Evolutionary conservation across 2,329 filamentous ascomycete genomes (phyloP).

Genomic region (Thyridium curvatum): DNA sequence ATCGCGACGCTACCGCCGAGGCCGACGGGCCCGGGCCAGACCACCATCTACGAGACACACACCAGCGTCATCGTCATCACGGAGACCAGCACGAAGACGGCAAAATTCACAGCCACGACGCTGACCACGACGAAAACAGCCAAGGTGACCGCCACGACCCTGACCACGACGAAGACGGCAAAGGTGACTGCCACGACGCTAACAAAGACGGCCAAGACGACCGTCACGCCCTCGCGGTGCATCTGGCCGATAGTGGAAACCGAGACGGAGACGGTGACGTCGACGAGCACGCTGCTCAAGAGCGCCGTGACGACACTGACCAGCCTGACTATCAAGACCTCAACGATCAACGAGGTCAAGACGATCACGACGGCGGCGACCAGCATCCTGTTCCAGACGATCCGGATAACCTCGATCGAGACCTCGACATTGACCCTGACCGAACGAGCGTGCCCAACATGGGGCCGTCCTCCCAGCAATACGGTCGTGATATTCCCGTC

Average conservation of each 20-base stretch:
- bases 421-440: background rate
- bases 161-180: background rate
- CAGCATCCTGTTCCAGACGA: background rate
- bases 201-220: background rate
- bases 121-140: background rate
- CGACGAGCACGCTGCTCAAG: background rate
- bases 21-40: constrained; percentile 1
- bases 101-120: too few species aligned
- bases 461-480: background rate
- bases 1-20: background rate
- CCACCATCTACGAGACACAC: constrained; percentile 1
- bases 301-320: background rate
- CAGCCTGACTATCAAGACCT: background rate
- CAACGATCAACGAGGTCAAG: background rate
- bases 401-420: background rate
- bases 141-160: background rate
- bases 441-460: background rate
- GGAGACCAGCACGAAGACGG: background rate
- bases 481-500: background rate
- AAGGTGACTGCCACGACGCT: background rate
- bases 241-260: background rate
- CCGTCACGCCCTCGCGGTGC: background rate
- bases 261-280: background rate
- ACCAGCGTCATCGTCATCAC: background rate
- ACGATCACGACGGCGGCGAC: background rate